These are phyloP conservation scores for Neopestalotiopsis sp. DNA, from an alignment of 2,329 filamentous ascomycete genomes.

Conservation along the genomic window DNA sequence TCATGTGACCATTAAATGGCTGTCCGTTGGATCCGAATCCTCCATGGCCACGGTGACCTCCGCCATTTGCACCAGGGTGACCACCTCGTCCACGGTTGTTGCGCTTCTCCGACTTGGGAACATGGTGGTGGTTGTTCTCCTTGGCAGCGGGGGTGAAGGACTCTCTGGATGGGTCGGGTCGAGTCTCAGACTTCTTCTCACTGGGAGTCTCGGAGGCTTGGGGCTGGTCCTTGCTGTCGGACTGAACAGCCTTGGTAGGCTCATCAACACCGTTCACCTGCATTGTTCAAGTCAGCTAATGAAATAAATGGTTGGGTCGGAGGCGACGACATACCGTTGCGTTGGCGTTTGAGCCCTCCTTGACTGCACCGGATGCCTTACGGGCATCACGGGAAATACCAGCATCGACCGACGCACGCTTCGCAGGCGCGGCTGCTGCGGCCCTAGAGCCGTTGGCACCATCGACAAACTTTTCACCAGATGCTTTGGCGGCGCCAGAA, in stretches of 20 bases:
- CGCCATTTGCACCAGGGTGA: constrained; percentile 33
- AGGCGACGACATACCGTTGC: not conserved
- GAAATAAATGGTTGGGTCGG: not conserved
- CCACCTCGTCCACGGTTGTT: constrained; percentile 50
- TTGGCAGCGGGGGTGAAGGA: constrained; percentile 9
- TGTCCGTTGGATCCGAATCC: constrained; percentile 18
- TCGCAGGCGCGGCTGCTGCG: not conserved
- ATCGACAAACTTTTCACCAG: constrained; percentile 1
- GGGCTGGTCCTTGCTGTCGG: constrained; percentile 6
- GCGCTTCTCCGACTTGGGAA: constrained; percentile 52
- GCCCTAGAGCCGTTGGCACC: not conserved
- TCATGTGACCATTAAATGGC: constrained; percentile 1
- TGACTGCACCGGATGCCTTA: constrained; percentile 5
- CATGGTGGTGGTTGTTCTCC: constrained; percentile 41
- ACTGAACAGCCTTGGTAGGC: constrained; percentile 1
- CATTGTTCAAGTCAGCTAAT: not conserved
- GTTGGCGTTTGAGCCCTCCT: not conserved
- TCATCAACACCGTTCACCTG: constrained; percentile 7
- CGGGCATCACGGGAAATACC: not conserved
- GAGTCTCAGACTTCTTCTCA: constrained; percentile 4
- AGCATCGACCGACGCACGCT: constrained; percentile 4
- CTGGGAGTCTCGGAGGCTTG: not conserved
- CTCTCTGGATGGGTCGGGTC: constrained; percentile 3
- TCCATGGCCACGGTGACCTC: constrained; percentile 26
- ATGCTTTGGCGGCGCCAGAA: not conserved